A percentile compares a stretch with the other conserved stretches of the same genome.
phyloP scores from a whole-genome alignment of 805 yeast species.

The Lipomyces spencermartinsiae region DNA sequence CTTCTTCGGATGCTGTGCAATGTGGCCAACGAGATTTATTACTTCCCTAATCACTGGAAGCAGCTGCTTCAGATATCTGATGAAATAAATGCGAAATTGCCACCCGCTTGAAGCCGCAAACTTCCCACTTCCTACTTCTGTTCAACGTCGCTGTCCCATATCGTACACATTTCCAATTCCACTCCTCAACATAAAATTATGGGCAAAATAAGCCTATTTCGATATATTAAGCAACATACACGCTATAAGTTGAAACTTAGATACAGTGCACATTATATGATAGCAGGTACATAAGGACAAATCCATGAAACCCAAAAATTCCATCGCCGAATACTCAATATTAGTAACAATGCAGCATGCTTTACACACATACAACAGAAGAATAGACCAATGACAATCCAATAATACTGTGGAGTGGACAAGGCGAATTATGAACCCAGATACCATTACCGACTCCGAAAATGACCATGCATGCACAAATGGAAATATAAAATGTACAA shows the following conservation, averaged over 20 bases:
- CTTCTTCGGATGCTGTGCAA: too few relatives aligned
- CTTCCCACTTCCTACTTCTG: too few relatives aligned
- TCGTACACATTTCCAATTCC: too few relatives aligned
- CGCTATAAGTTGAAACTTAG: not conserved
- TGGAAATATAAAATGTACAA: not conserved
- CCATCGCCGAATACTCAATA: not conserved
- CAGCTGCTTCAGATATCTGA: too few relatives aligned
- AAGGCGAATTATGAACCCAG: not conserved
- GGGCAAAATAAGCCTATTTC: too few relatives aligned
- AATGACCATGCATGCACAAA: not conserved
- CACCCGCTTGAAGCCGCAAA: too few relatives aligned
- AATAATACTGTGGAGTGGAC: not conserved
- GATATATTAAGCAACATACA: not conserved
- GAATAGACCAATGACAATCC: not conserved
- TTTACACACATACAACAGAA: not conserved
- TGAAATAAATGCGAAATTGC: too few relatives aligned
- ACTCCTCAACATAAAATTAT: too few relatives aligned
- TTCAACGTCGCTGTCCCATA: too few relatives aligned
- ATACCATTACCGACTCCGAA: not conserved
- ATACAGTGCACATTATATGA: slow-evolving; percentile 1
- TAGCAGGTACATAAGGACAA: not conserved
- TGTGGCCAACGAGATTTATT: too few relatives aligned
- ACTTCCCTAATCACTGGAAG: too few relatives aligned
- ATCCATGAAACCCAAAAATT: not conserved
- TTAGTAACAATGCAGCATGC: not conserved